phyloP scores from a whole-genome alignment of 108 stramenopile genomes.

The Skeletonema marinoi region DNA sequence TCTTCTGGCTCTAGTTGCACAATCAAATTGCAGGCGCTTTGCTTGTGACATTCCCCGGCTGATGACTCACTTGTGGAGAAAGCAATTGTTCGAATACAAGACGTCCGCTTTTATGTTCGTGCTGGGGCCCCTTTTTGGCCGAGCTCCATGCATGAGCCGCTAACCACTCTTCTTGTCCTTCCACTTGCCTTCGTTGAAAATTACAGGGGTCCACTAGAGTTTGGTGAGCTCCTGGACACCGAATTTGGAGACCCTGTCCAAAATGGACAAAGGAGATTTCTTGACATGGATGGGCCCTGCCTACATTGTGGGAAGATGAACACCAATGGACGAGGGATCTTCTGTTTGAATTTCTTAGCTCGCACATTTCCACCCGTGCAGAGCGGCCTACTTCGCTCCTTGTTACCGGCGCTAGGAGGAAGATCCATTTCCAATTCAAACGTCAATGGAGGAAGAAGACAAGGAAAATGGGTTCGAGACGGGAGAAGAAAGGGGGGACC shows the following conservation, averaged over 20 bases:
- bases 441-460: constrained; percentile 11
- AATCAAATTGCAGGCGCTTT: too few species aligned
- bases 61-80: constrained; percentile 47
- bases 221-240: constrained; percentile 22
- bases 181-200: constrained; percentile 28
- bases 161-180: constrained; percentile 28
- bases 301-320: constrained; percentile 22
- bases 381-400: constrained; percentile 28
- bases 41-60: too few species aligned
- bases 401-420: constrained; percentile 29
- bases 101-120: constrained; percentile 19
- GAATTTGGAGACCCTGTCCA: neutral
- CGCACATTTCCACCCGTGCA: constrained; percentile 32
- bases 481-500: too few species aligned
- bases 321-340: constrained; percentile 27
- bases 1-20: too few species aligned
- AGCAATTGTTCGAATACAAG: constrained; percentile 12
- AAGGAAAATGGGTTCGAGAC: neutral
- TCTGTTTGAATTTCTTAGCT: constrained; percentile 56
- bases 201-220: constrained; percentile 27
- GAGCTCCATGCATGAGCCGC: too few species aligned
- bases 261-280: constrained; percentile 53
- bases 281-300: constrained; percentile 34
- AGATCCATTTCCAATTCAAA: constrained; percentile 18
- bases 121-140: constrained; percentile 6